A percentile compares a stretch with the other conserved stretches of the same genome.
Evolutionary conservation across 306 rosid genomes (phyloP).

Genomic region (Quercus bicolor): DNA sequence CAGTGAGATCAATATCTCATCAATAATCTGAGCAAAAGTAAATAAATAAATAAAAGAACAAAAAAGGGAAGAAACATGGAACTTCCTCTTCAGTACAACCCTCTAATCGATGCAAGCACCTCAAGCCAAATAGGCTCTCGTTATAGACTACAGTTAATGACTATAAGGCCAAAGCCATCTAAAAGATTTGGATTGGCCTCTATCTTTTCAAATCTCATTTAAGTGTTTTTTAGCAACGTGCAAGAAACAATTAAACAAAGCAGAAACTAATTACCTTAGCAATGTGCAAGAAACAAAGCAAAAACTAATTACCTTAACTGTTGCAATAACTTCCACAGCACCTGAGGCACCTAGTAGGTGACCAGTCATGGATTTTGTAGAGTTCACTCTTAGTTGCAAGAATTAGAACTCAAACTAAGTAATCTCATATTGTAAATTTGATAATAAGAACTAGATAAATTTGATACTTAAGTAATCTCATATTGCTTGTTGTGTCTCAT

Average conservation of each 20-base stretch:
- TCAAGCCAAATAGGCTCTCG: neutral
- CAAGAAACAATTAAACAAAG: neutral
- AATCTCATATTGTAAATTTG: neutral
- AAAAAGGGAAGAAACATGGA: neutral
- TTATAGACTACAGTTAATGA: too few relatives aligned
- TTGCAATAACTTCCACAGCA: slow-evolving; percentile 93
- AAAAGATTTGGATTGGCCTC: neutral
- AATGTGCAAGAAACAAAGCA: neutral
- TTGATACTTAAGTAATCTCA: too few relatives aligned
- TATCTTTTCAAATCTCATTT: neutral
- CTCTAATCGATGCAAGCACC: neutral
- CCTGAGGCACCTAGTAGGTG: slow-evolving; percentile 98
- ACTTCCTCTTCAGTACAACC: neutral
- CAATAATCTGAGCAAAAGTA: neutral
- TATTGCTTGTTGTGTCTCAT: neutral
- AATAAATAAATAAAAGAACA: too few relatives aligned
- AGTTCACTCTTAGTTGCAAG: slow-evolving; percentile 71
- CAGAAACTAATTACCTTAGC: slow-evolving; percentile 45
- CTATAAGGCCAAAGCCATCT: neutral
- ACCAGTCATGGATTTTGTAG: slow-evolving; percentile 95
- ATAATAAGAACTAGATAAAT: neutral
- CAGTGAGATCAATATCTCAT: neutral
- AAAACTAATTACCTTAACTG: slow-evolving; percentile 92
- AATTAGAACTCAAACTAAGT: slow-evolving; percentile 16
- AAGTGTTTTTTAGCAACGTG: neutral